These are phyloP conservation scores for Coriolopsis trogii DNA, from an alignment of 1,284 basidiomycete genomes.

Conservation along the genomic window DNA sequence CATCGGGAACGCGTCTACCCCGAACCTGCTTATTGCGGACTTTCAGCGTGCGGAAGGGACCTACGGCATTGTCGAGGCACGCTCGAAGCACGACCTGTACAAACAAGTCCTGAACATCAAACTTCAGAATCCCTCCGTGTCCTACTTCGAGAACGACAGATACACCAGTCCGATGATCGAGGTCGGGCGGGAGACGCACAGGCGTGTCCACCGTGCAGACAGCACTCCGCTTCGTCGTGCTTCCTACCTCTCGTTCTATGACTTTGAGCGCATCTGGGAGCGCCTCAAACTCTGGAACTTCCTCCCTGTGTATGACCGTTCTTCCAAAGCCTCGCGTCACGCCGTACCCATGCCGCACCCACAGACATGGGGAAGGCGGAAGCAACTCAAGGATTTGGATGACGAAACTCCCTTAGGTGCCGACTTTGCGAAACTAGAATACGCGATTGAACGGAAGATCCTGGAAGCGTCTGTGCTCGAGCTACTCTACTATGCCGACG, in stretches of 20 bases:
- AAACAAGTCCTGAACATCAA: conserved; percentile 77
- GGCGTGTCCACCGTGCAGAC: conserved; percentile 53
- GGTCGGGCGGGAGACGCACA: conserved; percentile 66
- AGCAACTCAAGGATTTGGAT: conserved; percentile 46
- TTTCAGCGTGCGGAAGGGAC: conserved; percentile 76
- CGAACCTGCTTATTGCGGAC: conserved; percentile 78
- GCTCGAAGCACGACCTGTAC: conserved; percentile 79
- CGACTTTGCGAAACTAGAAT: conserved; percentile 68
- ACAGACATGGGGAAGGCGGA: conserved; percentile 36
- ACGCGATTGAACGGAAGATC: conserved; percentile 84
- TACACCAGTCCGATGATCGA: conserved; percentile 68
- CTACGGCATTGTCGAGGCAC: conserved; percentile 76
- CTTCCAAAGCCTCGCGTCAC: conserved; percentile 1
- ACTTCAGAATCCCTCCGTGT: conserved; percentile 67
- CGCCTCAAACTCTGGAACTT: conserved; percentile 52
- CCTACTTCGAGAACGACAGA: conserved; percentile 77
- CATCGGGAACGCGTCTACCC: conserved; percentile 84
- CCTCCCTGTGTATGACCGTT: conserved; percentile 23
- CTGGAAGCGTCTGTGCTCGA: conserved; percentile 79
- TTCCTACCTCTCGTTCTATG: conserved; percentile 47
- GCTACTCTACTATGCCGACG: conserved; percentile 83
- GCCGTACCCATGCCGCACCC: conserved; percentile 16
- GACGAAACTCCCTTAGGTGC: conserved; percentile 56
- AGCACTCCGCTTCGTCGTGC: conserved; percentile 33
- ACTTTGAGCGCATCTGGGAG: conserved; percentile 59